Percentiles rank a stretch among this genome's conserved stretches.
phyloP scores from a whole-genome alignment of 2,329 filamentous ascomycete species.

The Trichothecium roseum region DNA sequence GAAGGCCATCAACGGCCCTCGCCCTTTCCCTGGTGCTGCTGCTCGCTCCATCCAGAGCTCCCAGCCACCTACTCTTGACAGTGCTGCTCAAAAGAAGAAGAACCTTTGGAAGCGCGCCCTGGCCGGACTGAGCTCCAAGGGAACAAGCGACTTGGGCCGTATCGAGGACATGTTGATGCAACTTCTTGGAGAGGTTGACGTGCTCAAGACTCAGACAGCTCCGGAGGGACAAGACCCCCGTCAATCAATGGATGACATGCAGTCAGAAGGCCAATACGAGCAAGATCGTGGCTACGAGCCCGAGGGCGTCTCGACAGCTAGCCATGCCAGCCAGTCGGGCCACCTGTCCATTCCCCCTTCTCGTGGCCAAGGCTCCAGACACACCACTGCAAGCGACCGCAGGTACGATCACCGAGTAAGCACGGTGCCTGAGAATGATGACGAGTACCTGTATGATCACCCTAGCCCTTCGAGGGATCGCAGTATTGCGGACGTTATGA shows the following conservation, averaged over 20 bases:
- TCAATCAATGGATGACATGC: conserved; percentile 59
- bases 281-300: conserved; percentile 72
- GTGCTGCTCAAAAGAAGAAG: conserved; percentile 65
- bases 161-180: conserved; percentile 92
- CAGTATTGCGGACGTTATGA: conserved; percentile 43
- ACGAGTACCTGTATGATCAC: conserved; percentile 54
- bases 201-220: conserved; percentile 54
- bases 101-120: conserved; percentile 93
- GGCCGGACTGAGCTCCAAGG: conserved; percentile 80
- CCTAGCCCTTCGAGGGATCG: conserved; percentile 28
- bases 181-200: conserved; percentile 84
- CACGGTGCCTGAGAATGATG: conserved; percentile 76
- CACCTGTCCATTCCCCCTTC: conserved; percentile 54
- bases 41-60: conserved; percentile 48
- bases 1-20: conserved; percentile 73
- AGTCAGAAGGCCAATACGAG: conserved; percentile 52
- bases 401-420: conserved; percentile 72
- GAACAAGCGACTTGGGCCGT: conserved; percentile 74
- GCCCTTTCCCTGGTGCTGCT: conserved; percentile 63
- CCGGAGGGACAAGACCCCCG: conserved; percentile 26
- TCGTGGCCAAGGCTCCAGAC: conserved; percentile 27
- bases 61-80: conserved; percentile 42
- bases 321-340: conserved; percentile 64
- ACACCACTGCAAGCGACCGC: conserved; percentile 32
- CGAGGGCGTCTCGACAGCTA: conserved; percentile 63